A percentile compares a stretch with the other conserved stretches of the same genome.
These are phyloP conservation scores for Coffea eugenioides DNA, from an alignment of 257 asterid genomes.

Conservation along the genomic window DNA sequence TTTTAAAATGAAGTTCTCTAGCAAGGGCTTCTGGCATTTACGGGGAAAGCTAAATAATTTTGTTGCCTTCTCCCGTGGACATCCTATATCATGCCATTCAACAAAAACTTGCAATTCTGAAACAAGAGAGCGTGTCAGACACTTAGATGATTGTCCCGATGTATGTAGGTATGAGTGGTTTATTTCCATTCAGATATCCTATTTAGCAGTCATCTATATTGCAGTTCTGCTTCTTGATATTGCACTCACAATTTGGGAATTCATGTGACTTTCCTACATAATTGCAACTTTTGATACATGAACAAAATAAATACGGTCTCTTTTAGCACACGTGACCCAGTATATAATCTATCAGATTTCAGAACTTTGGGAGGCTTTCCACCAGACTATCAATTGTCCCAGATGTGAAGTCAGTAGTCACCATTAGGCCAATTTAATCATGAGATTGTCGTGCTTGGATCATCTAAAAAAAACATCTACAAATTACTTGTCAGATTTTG, in stretches of 20 bases:
- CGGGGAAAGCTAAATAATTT: slow-evolving; percentile 41
- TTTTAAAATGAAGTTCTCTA: slow-evolving; percentile 39
- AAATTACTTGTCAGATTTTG: background rate
- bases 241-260: background rate
- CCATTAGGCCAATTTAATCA: background rate
- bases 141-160: slow-evolving; percentile 39
- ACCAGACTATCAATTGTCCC: background rate
- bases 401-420: background rate
- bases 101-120: slow-evolving; percentile 54
- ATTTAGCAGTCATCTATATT: background rate
- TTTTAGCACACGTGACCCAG: background rate
- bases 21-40: slow-evolving; percentile 49
- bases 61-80: slow-evolving; percentile 40
- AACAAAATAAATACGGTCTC: background rate
- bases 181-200: background rate
- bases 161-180: slow-evolving; percentile 48
- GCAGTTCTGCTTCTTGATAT: background rate
- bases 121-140: slow-evolving; percentile 47
- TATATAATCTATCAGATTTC: background rate
- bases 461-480: background rate
- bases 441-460: background rate
- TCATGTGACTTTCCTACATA: background rate
- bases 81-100: slow-evolving; percentile 54
- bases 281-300: background rate
- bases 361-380: too few species aligned